Evolutionary conservation across 805 yeast species (phyloP), one percentile per base, ranked within the genome.

Genomic region (Schizosaccharomyces osmophilus): DNA sequence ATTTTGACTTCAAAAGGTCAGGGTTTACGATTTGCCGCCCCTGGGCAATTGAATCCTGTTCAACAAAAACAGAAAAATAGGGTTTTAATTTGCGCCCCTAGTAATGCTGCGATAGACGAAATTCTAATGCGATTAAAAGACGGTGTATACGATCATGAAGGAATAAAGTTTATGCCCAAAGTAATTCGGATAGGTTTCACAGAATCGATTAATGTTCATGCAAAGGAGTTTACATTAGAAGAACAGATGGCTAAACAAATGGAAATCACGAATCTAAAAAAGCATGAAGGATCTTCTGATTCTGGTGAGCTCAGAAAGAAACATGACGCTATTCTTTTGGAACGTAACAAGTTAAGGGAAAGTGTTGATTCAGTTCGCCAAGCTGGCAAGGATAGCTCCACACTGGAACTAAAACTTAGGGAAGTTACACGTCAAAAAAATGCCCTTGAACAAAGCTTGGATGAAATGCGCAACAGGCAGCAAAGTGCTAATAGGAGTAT

Each of bases 81-180:
- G 63, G 79, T 93, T 1, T 73, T 93, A 59, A 81, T 93, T 19
- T 94, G 98, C 78, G 97, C 98, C 1, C 99, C 99, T 2, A 87
- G 96, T 69, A 93, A 93, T 73, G 99, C 99, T 0, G 99, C 99
- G 13, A 96, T 93, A 3, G 99, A 93, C 72, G 98, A 94, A 69
- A 75, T 93, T 64, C 90, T 88, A 15, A 67, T 88, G 19, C 83
- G 99, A 69, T 73, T 93, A 63, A 82, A 83, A 65, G 75, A 74
- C 22, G 97, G 96, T 4, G 82, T 89, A 1, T 71, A 71, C 55
- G 62, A 67, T 24, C 51, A 60, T 41, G 76, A 79, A 65, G 73
- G 82, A 24, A 69, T 73, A 43, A 71, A 72, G 15, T 64, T 68
- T 1, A 78, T 80, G 64, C 95, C 95, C 0, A 77, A 76, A 31